A percentile compares a stretch with the other conserved stretches of the same genome.
phyloP scores from a whole-genome alignment of 306 rosid species.

The Fragaria vesca region DNA sequence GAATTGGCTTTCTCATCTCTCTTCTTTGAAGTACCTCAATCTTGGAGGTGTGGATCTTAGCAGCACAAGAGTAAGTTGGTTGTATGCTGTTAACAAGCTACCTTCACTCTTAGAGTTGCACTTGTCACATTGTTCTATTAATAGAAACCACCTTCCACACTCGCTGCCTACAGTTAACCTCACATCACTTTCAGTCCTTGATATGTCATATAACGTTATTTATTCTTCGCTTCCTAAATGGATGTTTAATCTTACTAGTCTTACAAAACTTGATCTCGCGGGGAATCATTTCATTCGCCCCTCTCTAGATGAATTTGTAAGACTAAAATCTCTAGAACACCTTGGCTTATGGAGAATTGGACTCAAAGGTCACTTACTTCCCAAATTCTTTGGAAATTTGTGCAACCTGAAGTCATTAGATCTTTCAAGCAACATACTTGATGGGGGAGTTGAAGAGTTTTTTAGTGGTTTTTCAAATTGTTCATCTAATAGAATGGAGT shows the following conservation, averaged over 20 bases:
- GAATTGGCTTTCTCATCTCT: background rate
- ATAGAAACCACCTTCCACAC: background rate
- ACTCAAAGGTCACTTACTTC: background rate
- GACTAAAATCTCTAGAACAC: background rate
- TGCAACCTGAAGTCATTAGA: background rate
- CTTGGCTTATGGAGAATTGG: background rate
- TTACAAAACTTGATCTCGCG: background rate
- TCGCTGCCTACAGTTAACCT: background rate
- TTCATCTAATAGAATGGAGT: background rate
- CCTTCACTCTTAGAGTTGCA: slow-evolving; percentile 1
- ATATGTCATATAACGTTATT: accelerated
- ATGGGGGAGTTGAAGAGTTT: background rate
- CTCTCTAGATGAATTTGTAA: background rate
- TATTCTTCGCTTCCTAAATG: background rate
- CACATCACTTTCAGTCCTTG: background rate
- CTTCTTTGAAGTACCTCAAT: too few relatives aligned
- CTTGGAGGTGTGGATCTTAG: too few relatives aligned
- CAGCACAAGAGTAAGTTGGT: too few relatives aligned
- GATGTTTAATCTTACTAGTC: background rate
- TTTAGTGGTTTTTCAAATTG: background rate
- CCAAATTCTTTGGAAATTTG: background rate
- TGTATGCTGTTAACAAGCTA: too few relatives aligned
- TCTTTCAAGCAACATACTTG: background rate
- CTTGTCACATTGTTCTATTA: accelerated
- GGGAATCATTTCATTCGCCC: accelerated